Base-by-base conservation (phyloP, 2,329 filamentous ascomycete species). In the Fusarium euwallaceae region DNA sequence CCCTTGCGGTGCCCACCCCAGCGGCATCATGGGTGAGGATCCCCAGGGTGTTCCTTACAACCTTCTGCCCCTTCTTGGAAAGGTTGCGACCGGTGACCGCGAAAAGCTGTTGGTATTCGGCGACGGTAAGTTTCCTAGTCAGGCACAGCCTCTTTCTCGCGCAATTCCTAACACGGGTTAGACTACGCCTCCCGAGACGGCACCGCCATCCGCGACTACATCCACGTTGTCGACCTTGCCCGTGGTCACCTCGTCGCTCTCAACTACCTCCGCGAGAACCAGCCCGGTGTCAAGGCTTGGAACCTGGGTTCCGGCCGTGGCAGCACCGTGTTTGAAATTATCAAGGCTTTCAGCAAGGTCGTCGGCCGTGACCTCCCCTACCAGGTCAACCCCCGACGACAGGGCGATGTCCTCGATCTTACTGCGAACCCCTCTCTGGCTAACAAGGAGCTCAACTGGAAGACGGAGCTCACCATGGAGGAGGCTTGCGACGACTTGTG, bases 21-120 rank as follows among this genome's bases (percentile, higher is more conserved):
- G 91, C 80, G 97, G 97, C 67, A 92, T 99, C 84, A 98, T 99
- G 95, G 97, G 97, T 78, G 97, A 99, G 87, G 97, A 99, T 84
- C 97, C 97, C 55, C 93, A 97, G 83, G 97, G 97, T 69, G 91
- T 98, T 24, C 97, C 97, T 1, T 98, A 95, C 89, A 99, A 99
- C 87, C 89, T 99, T 73, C 91, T 99, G 51, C 97, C 97, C 20
- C 88, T 99, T 70, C 90, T 99, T 27, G 97, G 96, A 66, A 95
- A 98, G 87, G 97, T 99, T 53, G 97, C 97, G 16, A 97, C 97
- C 34, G 97, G 97, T 78, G 95, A 98, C 82, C 91, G 96, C 75
- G 94, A 97, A 81, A 98, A 98, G 88, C 89, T 99, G 61, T 86
- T 98, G 69, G 95, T 99, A 12, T 99, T 97, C 82, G 97, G 97